Evolutionary conservation across 371 early-diverging fungal genomes (phyloP).

Genomic region (Mortierella sp.): DNA sequence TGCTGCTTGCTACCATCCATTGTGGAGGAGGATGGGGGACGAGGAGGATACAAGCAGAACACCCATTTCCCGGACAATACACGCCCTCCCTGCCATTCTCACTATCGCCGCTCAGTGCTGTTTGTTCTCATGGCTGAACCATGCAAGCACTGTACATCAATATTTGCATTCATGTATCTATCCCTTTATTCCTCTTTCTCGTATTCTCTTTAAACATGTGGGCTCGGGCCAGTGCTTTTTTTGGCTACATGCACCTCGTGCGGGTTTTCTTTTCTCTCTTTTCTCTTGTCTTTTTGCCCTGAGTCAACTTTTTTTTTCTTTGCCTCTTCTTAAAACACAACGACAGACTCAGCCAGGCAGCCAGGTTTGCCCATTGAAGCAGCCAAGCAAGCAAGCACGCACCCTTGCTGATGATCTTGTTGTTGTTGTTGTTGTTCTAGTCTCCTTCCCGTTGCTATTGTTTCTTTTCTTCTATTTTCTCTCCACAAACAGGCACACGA

Average conservation of each 20-base stretch:
- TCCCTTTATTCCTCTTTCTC: neutral
- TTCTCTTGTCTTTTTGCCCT: neutral
- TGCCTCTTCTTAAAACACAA: neutral
- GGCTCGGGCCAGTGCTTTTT: conserved; percentile 2
- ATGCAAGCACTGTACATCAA: neutral
- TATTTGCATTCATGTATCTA: neutral
- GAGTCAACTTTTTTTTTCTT: conserved; percentile 10
- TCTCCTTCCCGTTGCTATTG: neutral
- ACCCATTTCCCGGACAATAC: too few relatives aligned
- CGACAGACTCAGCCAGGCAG: neutral
- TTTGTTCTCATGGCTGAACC: too few relatives aligned
- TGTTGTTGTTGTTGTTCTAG: conserved; percentile 49
- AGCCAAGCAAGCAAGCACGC: neutral
- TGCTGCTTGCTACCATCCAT: too few relatives aligned
- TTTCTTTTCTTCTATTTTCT: neutral
- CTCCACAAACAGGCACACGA: conserved; percentile 3
- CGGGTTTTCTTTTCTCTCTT: neutral
- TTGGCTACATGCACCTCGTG: neutral
- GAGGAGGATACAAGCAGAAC: too few relatives aligned
- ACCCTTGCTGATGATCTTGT: neutral
- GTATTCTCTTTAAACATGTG: neutral
- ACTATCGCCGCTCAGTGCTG: too few relatives aligned
- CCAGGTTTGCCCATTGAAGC: conserved; percentile 23
- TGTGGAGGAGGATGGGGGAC: too few relatives aligned
- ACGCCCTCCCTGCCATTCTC: too few relatives aligned